phyloP scores from a whole-genome alignment of 1,139 yeast genomes.

The Candida sanyaensis region DNA sequence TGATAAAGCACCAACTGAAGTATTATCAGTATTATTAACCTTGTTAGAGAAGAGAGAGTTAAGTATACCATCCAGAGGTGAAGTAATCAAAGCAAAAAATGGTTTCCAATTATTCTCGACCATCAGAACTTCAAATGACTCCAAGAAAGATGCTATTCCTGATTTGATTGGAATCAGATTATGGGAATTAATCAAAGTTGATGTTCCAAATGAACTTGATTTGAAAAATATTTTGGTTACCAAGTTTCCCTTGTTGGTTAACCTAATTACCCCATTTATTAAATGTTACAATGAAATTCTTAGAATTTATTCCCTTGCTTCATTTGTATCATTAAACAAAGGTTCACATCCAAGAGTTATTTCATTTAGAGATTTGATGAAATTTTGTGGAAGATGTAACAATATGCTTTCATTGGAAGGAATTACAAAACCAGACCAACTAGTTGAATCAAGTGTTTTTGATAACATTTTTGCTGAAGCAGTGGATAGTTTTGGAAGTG shows the following conservation, averaged over 20 bases:
- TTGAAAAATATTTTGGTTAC: slow-evolving; percentile 54
- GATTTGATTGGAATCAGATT: slow-evolving; percentile 83
- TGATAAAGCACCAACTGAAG: slow-evolving; percentile 97
- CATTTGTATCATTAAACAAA: slow-evolving; percentile 64
- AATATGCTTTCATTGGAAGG: slow-evolving; percentile 52
- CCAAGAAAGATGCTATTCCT: slow-evolving; percentile 37
- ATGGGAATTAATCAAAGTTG: slow-evolving; percentile 65
- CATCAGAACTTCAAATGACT: slow-evolving; percentile 49
- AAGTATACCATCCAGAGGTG: slow-evolving; percentile 90
- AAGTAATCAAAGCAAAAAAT: slow-evolving; percentile 75
- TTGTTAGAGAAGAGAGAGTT: slow-evolving; percentile 83
- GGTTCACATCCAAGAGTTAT: slow-evolving; percentile 77
- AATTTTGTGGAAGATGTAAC: slow-evolving; percentile 74
- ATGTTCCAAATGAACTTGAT: slow-evolving; percentile 59
- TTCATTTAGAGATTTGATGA: slow-evolving; percentile 81
- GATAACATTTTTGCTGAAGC: slow-evolving; percentile 90
- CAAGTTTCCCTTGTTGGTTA: slow-evolving; percentile 62
- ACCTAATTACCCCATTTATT: slow-evolving; percentile 60
- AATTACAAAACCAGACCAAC: slow-evolving; percentile 45
- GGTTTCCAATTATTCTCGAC: slow-evolving; percentile 91
- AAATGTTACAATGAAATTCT: slow-evolving; percentile 59
- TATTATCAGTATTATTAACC: slow-evolving; percentile 82
- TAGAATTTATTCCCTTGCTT: slow-evolving; percentile 54
- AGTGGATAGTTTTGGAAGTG: slow-evolving; percentile 89
- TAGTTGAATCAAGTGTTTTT: slow-evolving; percentile 61